Evolutionary conservation across 2,329 filamentous ascomycete genomes (phyloP).

Genomic region (Monilinia polystroma): DNA sequence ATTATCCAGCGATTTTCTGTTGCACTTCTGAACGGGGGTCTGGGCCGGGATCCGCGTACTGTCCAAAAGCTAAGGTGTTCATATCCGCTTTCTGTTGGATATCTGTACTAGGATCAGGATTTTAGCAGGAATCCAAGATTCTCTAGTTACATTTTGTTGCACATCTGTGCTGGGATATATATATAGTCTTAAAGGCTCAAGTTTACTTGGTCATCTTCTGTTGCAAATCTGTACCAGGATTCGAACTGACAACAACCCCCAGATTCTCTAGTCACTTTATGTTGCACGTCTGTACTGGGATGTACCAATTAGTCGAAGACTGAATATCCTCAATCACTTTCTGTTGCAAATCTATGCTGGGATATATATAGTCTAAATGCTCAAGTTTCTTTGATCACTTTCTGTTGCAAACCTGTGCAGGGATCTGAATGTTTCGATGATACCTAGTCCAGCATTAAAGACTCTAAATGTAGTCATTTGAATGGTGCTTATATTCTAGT

Average conservation of each 20-base stretch:
- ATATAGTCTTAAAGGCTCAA: background rate
- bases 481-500: background rate
- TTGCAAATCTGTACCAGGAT: background rate
- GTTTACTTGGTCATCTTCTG: background rate
- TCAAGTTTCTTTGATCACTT: too few relatives aligned
- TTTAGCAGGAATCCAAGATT: background rate
- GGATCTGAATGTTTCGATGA: background rate
- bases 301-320: background rate
- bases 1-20: background rate
- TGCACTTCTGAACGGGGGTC: background rate
- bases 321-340: background rate
- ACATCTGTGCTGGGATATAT: background rate
- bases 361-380: background rate
- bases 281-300: conserved; percentile 11
- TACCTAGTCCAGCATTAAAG: background rate
- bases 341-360: background rate
- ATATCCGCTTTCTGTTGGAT: background rate
- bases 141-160: background rate
- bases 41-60: background rate
- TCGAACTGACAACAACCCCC: too few relatives aligned
- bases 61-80: background rate
- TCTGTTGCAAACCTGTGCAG: background rate
- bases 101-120: background rate
- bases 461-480: too few relatives aligned
- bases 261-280: too few relatives aligned